These are phyloP conservation scores for Alternaria novae-zelandiae DNA, from an alignment of 2,329 filamentous ascomycete genomes.

Conservation along the genomic window DNA sequence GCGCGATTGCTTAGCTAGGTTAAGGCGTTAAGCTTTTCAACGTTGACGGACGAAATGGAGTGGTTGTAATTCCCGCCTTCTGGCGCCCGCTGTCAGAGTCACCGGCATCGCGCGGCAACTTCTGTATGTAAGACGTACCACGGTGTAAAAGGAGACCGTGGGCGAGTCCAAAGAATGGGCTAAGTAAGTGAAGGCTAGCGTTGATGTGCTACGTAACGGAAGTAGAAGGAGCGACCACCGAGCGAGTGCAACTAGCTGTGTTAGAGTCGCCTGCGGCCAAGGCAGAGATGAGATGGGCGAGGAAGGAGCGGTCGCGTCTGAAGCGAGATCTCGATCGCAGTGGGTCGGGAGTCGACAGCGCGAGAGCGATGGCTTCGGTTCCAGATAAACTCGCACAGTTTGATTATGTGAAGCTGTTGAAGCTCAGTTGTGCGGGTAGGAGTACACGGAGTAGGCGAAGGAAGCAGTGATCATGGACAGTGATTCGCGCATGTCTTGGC, in stretches of 20 bases:
- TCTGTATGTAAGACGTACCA: neutral
- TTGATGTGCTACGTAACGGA: neutral
- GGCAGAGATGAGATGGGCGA: neutral
- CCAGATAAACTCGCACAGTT: neutral
- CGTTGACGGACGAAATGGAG: neutral
- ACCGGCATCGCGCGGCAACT: neutral
- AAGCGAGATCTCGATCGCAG: conserved; percentile 8
- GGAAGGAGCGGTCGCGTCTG: neutral
- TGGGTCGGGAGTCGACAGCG: neutral
- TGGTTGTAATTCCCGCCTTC: neutral
- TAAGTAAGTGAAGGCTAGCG: neutral
- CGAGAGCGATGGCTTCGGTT: conserved; percentile 1
- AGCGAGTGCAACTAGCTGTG: neutral
- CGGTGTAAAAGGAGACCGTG: neutral
- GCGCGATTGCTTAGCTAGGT: neutral
- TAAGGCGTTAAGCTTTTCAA: neutral
- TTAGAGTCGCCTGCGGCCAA: neutral
- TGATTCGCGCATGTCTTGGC: conserved; percentile 22
- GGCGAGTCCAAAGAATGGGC: neutral
- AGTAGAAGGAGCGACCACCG: neutral
- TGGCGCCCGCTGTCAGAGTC: neutral
- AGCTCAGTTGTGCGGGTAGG: neutral
- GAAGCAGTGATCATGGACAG: conserved; percentile 7
- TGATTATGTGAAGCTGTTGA: neutral
- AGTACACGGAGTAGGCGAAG: neutral